These are phyloP conservation scores for Nothomitra cinnamomea DNA, from an alignment of 2,329 filamentous ascomycete species.

Conservation along the genomic window DNA sequence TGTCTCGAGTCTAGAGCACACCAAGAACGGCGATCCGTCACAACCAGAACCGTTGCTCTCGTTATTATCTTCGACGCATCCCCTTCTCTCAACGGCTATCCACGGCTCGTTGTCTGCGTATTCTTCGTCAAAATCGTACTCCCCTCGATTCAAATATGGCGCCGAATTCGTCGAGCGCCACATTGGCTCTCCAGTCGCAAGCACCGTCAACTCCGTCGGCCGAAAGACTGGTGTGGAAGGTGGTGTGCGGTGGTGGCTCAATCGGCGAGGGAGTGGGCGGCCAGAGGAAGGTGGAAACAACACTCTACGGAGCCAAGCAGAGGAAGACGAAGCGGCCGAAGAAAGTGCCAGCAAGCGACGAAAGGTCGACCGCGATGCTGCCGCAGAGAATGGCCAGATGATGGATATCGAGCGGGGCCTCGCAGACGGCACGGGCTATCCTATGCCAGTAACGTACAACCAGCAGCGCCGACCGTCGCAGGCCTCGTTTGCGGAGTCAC, in stretches of 20 bases:
- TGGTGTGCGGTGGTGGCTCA: constrained; percentile 67
- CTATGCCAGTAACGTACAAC: constrained; percentile 11
- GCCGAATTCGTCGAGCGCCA: constrained; percentile 84
- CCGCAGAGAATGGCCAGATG: constrained; percentile 16
- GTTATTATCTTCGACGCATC: constrained; percentile 75
- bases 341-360: constrained; percentile 25
- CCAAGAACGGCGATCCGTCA: constrained; percentile 20
- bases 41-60: constrained; percentile 68
- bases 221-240: constrained; percentile 77
- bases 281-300: constrained; percentile 27
- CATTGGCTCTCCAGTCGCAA: constrained; percentile 64
- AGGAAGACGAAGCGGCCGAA: constrained; percentile 23
- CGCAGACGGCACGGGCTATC: constrained; percentile 9
- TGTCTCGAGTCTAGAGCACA: neutral
- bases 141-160: constrained; percentile 72
- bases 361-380: constrained; percentile 20
- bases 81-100: constrained; percentile 69
- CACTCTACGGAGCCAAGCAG: constrained; percentile 24
- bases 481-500: constrained; percentile 51
- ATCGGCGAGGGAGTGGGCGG: constrained; percentile 33
- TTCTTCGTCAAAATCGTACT: constrained; percentile 75
- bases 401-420: constrained; percentile 31
- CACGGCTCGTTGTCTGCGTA: constrained; percentile 75
- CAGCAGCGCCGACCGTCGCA: constrained; percentile 39
- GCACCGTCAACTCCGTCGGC: constrained; percentile 69